A percentile compares a stretch with the other conserved stretches of the same genome.
These are phyloP conservation scores for Hypholoma fasciculare DNA, from an alignment of 768 basidiomycete species.

Conservation along the genomic window DNA sequence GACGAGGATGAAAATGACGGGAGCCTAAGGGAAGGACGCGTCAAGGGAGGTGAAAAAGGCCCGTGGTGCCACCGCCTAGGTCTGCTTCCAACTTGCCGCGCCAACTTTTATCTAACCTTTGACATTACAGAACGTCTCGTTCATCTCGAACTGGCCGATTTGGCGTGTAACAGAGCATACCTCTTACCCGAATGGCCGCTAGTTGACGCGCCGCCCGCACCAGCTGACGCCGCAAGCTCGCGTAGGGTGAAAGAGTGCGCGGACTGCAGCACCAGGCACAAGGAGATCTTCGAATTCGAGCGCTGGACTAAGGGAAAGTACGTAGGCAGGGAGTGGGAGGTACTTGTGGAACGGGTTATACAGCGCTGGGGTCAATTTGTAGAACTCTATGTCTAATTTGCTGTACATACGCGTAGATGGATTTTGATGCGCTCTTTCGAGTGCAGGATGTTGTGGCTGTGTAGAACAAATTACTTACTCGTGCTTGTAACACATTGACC, in stretches of 20 bases:
- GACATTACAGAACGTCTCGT: constrained; percentile 59
- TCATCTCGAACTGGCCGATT: constrained; percentile 77
- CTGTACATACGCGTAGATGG: no score
- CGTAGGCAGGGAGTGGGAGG: constrained; percentile 72
- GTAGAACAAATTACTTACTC: no score
- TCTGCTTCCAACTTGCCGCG: constrained; percentile 14
- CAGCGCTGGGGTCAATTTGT: constrained; percentile 77
- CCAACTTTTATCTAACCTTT: background rate
- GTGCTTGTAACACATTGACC: no score
- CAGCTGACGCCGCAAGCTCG: constrained; percentile 20
- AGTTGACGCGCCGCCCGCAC: constrained; percentile 21
- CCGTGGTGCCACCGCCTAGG: constrained; percentile 70
- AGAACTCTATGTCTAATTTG: constrained; percentile 26
- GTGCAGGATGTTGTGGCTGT: no score
- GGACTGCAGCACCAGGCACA: constrained; percentile 56
- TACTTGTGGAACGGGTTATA: constrained; percentile 72
- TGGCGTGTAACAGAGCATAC: constrained; percentile 59
- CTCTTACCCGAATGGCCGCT: constrained; percentile 51
- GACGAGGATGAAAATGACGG: constrained; percentile 34
- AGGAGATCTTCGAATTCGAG: constrained; percentile 80
- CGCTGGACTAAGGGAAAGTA: constrained; percentile 52
- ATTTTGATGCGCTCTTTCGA: no score
- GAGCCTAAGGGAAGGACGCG: constrained; percentile 64
- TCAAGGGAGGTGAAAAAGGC: constrained; percentile 61
- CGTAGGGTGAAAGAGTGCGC: constrained; percentile 29